A percentile compares a stretch with the other conserved stretches of the same genome.
These are phyloP conservation scores for Boletus rufocinnamomeus DNA, from an alignment of 768 basidiomycete genomes.

Conservation along the genomic window DNA sequence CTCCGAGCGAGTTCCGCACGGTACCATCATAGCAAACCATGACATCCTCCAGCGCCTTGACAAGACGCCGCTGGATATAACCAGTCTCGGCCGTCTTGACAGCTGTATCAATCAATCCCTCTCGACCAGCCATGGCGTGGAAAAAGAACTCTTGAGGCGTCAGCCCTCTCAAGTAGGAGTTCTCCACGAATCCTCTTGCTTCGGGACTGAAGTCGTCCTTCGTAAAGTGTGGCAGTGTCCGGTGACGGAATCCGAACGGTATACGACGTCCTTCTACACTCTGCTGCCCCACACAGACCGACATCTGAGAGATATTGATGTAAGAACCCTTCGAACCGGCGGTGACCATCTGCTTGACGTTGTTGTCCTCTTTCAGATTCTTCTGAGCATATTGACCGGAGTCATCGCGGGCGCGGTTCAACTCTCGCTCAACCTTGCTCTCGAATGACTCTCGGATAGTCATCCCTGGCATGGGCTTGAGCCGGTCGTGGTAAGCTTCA, in stretches of 20 bases:
- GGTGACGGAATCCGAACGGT: conserved; percentile 96
- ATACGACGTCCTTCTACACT: conserved; percentile 98
- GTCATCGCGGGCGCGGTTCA: conserved; percentile 93
- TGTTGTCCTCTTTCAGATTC: conserved; percentile 97
- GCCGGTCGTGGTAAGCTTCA: conserved; percentile 79
- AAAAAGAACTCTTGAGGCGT: conserved; percentile 99
- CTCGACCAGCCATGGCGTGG: conserved; percentile 99
- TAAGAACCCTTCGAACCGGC: conserved; percentile 98
- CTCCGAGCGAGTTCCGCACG: conserved; percentile 94
- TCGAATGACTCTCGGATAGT: conserved; percentile 99
- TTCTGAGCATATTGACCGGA: conserved; percentile 98
- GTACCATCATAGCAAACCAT: conserved; percentile 98
- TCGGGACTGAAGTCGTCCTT: conserved; percentile 99
- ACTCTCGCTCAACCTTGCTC: conserved; percentile 83
- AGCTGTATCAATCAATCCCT: conserved; percentile 98
- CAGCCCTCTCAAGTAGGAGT: conserved; percentile 93
- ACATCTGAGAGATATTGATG: conserved; percentile 99
- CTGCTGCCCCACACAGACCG: conserved; percentile 98
- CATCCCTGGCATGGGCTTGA: conserved; percentile 95
- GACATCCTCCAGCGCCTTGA: conserved; percentile 97
- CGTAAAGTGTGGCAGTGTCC: conserved; percentile 94
- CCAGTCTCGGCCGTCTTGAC: conserved; percentile 99
- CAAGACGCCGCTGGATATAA: conserved; percentile 96
- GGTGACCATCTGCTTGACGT: conserved; percentile 99
- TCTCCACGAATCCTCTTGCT: conserved; percentile 97